Percentiles rank a stretch among this genome's conserved stretches.
These are phyloP conservation scores for Cystoderma amianthinum DNA, from an alignment of 768 basidiomycete genomes.

Conservation along the genomic window DNA sequence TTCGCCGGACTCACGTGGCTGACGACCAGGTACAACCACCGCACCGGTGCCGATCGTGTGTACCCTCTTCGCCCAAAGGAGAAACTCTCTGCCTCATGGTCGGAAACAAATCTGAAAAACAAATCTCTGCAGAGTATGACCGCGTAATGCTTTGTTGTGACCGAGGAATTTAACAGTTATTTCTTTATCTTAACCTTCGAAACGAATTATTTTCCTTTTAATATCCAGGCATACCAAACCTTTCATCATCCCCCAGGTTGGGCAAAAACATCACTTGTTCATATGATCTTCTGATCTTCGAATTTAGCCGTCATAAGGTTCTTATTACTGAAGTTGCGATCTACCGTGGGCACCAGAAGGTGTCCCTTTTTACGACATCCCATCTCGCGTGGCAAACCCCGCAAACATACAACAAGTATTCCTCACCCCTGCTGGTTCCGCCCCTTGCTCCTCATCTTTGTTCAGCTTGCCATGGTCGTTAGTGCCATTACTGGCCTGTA, in stretches of 20 bases:
- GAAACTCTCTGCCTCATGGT: background rate
- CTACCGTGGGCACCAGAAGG: conserved; percentile 38
- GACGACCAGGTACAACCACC: background rate
- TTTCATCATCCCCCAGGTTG: too few species aligned
- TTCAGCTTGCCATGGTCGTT: conserved; percentile 44
- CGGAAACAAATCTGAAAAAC: background rate
- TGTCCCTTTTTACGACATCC: conserved; percentile 27
- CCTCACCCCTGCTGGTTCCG: conserved; percentile 10
- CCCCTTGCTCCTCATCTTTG: conserved; percentile 10
- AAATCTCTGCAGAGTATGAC: too few species aligned
- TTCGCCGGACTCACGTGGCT: background rate
- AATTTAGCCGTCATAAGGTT: conserved; percentile 23
- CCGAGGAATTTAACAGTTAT: too few species aligned
- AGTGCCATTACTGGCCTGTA: conserved; percentile 48
- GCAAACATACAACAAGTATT: conserved; percentile 21
- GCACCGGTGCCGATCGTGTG: conserved; percentile 7
- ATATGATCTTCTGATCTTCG: conserved; percentile 30
- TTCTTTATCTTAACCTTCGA: too few species aligned
- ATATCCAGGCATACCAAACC: too few species aligned
- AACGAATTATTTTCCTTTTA: too few species aligned
- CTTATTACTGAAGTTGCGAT: conserved; percentile 18
- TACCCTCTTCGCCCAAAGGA: conserved; percentile 1
- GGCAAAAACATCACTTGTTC: conserved; percentile 9
- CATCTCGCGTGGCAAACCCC: conserved; percentile 29
- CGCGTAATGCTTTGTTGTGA: too few species aligned